Percentiles rank a stretch among this genome's conserved stretches.
These are phyloP conservation scores for Polytrichum formosum DNA, from an alignment of 225 moss, liverwort and hornwort species.

Conservation along the genomic window DNA sequence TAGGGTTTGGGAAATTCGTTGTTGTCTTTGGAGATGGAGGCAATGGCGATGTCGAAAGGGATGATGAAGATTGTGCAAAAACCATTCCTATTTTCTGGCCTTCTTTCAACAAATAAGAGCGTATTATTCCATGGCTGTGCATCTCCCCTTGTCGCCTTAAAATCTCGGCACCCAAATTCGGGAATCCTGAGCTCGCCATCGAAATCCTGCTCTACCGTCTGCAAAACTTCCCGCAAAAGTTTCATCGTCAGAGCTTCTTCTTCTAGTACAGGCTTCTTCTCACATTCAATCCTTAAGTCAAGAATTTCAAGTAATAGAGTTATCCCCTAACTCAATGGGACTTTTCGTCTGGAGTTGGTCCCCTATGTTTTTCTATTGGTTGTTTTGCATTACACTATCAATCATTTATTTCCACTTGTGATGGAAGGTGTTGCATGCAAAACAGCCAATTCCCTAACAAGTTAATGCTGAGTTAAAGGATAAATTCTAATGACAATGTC, in stretches of 20 bases:
- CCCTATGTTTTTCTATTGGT: too few species aligned
- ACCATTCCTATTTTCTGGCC: constrained; percentile 24
- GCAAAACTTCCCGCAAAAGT: constrained; percentile 12
- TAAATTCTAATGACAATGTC: not conserved
- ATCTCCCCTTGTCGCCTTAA: constrained; percentile 18
- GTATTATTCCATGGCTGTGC: constrained; percentile 17
- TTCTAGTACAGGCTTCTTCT: constrained; percentile 12
- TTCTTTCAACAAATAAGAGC: constrained; percentile 30
- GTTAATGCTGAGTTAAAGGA: not conserved
- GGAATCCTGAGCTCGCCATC: not conserved
- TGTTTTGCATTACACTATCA: too few species aligned
- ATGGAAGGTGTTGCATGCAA: too few species aligned
- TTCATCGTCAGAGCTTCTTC: constrained; percentile 26
- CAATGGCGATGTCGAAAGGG: constrained; percentile 40
- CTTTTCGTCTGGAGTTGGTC: not conserved
- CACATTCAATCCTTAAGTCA: not conserved
- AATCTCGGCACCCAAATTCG: not conserved
- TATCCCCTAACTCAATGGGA: not conserved
- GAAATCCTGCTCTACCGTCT: constrained; percentile 4
- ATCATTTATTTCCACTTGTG: too few species aligned
- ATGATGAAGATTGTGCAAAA: constrained; percentile 33
- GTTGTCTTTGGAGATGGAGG: constrained; percentile 23
- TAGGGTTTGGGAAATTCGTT: not conserved
- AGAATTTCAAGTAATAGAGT: too few species aligned
- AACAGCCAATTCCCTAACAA: too few species aligned